Evolutionary conservation across 148 eudicot species (phyloP).

Genomic region (Vaccinium myrtillus): DNA sequence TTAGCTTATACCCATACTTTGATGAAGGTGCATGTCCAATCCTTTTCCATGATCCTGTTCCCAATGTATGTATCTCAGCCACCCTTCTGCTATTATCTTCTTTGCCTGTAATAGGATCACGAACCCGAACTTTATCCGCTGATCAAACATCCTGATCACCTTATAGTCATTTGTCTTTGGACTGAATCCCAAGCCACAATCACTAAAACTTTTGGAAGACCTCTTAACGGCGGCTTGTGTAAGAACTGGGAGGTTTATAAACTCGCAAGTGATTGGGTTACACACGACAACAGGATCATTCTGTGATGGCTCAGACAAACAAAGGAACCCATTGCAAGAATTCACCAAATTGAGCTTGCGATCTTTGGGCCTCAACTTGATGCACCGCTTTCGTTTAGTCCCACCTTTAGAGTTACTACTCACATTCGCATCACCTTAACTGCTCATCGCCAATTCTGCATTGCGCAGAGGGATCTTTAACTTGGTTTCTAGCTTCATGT

Average conservation of each 20-base stretch:
- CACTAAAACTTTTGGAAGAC: not conserved
- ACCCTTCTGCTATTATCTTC: not conserved
- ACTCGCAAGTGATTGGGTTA: constrained; percentile 30
- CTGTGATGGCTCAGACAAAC: not conserved
- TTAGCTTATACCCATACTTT: not conserved
- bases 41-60: constrained; percentile 14
- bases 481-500: constrained; percentile 15
- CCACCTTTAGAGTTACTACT: not conserved
- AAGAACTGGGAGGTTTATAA: not conserved
- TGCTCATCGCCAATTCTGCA: not conserved
- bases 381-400: constrained; percentile 9
- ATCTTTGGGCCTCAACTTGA: constrained; percentile 11
- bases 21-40: constrained; percentile 1
- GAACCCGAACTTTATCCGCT: not conserved
- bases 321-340: constrained; percentile 24
- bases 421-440: not conserved
- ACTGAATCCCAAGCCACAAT: constrained; percentile 22
- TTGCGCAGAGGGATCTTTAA: constrained; percentile 20
- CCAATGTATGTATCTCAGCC: constrained; percentile 20
- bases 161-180: constrained; percentile 13
- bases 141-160: constrained; percentile 16
- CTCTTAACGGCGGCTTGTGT: not conserved
- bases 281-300: constrained; percentile 21
- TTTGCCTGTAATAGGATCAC: not conserved
- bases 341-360: constrained; percentile 1